phyloP scores from a whole-genome alignment of 2,329 filamentous ascomycete genomes.

The Xylaria hypoxylon region DNA sequence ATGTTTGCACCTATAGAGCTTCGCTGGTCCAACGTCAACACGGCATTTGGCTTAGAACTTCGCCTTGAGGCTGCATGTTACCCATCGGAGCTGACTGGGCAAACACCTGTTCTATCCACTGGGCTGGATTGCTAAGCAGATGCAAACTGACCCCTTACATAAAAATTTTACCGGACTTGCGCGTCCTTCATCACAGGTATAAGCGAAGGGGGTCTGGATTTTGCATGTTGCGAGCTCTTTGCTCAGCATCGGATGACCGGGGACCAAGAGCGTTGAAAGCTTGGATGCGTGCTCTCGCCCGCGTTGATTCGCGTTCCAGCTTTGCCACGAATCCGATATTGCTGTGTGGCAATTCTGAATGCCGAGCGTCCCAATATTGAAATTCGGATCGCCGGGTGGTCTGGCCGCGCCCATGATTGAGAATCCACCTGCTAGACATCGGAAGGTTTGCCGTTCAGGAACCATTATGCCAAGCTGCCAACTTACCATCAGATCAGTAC shows the following conservation, averaged over 20 bases:
- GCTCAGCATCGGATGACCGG: constrained; percentile 17
- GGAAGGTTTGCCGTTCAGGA: constrained; percentile 8
- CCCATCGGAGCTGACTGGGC: constrained; percentile 10
- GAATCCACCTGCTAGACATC: constrained; percentile 6
- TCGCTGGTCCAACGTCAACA: constrained; percentile 21
- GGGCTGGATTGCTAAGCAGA: constrained; percentile 27
- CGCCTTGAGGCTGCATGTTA: not conserved
- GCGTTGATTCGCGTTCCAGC: not conserved
- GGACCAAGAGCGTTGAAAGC: constrained; percentile 6
- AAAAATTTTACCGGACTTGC: not conserved
- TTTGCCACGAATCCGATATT: constrained; percentile 6
- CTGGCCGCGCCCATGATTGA: constrained; percentile 16
- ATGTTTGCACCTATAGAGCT: not conserved
- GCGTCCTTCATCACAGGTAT: constrained; percentile 6
- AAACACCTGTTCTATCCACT: constrained; percentile 22
- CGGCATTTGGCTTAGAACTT: constrained; percentile 7
- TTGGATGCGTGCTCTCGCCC: constrained; percentile 2
- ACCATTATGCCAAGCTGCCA: constrained; percentile 22
- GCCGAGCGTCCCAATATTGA: constrained; percentile 8
- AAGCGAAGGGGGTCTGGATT: constrained; percentile 19
- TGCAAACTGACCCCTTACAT: constrained; percentile 11
- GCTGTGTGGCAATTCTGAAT: not conserved
- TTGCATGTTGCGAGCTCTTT: constrained; percentile 1
- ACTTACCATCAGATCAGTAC: not conserved
- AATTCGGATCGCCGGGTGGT: constrained; percentile 3